Base-by-base conservation (phyloP, 2,329 filamentous ascomycete genomes). In the Amauroascus verrucosus region DNA sequence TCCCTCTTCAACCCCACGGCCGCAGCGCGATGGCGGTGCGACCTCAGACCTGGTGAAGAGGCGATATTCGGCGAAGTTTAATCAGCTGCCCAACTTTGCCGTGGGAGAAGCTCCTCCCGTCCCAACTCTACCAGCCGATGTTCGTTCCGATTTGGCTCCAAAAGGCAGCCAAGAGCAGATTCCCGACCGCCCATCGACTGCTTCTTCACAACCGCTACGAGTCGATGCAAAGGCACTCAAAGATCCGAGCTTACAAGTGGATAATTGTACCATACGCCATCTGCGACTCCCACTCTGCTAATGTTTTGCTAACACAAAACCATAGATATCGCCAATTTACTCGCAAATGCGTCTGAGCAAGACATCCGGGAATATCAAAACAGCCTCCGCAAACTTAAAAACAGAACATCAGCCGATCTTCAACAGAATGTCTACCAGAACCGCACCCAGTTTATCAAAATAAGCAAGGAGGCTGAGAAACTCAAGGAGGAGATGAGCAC, bases 401-500 rank as follows among this genome's bases (percentile, higher is more conserved):
- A 79, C 59, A 81, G 86, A 53, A 89, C 88, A 7, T 84, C 85
- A 4, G 78, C 82, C 47, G 90, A 97, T 62, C 76, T 98, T 20
- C 91, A 97, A 69, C 88, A 94, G 65, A 97, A 90, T 70, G 86
- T 98, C 48, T 91, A 95, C 70, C 90, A 96, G 69, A 98, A 98
- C 70, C 83, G 93, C 47, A 95, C 88, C 0, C 93, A 97, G 64
- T 98, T 98, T 66, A 97, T 98, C 76, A 95, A 95, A 70, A 97
- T 98, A 69, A 96, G 90, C 67, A 96, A 97, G 71, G 93, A 98
- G 72, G 93, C 94, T 1, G 93, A 98, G 71, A 96, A 95, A 73
- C 81, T 98, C 54, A 97, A 97, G 72, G 82, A 82, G 53, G 93
- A 98, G 69, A 97, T 98, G 93, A 82, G 88, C 50, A 87, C 87